A percentile compares a stretch with the other conserved stretches of the same genome.
These are phyloP conservation scores for Lithohypha guttulata DNA, from an alignment of 2,329 filamentous ascomycete genomes.

Conservation along the genomic window DNA sequence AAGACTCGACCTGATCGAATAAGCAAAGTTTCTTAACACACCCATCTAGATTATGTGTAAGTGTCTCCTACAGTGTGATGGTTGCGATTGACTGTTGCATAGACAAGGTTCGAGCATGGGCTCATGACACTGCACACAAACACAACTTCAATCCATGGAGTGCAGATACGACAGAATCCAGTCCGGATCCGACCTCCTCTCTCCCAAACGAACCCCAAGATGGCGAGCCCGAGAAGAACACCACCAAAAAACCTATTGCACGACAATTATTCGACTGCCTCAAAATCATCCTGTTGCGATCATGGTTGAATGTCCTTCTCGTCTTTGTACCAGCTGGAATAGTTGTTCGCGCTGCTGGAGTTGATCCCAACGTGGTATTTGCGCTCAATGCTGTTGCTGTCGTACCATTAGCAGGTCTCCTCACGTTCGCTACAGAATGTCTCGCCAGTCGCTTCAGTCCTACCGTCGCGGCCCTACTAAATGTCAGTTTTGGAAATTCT, in stretches of 20 bases:
- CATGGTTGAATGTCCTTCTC: conserved; percentile 77
- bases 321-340: conserved; percentile 72
- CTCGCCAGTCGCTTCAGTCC: conserved; percentile 64
- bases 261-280: conserved; percentile 13
- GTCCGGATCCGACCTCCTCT: not conserved
- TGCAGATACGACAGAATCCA: not conserved
- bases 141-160: conserved; percentile 20
- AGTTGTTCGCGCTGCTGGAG: conserved; percentile 53
- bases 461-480: conserved; percentile 75
- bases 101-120: conserved; percentile 16
- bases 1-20: too few relatives aligned
- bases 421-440: conserved; percentile 86
- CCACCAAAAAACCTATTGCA: conserved; percentile 12
- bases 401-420: conserved; percentile 73
- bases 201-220: conserved; percentile 2
- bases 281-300: conserved; percentile 63
- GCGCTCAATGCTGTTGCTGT: conserved; percentile 90
- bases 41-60: too few relatives aligned
- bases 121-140: conserved; percentile 18
- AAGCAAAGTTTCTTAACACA: too few relatives aligned
- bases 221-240: conserved; percentile 10
- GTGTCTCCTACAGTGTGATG: too few relatives aligned
- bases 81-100: too few relatives aligned
- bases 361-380: conserved; percentile 58
- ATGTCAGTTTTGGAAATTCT: conserved; percentile 84